Base-by-base conservation (phyloP, 2,329 filamentous ascomycete genomes). In the Xylaria multiplex region DNA sequence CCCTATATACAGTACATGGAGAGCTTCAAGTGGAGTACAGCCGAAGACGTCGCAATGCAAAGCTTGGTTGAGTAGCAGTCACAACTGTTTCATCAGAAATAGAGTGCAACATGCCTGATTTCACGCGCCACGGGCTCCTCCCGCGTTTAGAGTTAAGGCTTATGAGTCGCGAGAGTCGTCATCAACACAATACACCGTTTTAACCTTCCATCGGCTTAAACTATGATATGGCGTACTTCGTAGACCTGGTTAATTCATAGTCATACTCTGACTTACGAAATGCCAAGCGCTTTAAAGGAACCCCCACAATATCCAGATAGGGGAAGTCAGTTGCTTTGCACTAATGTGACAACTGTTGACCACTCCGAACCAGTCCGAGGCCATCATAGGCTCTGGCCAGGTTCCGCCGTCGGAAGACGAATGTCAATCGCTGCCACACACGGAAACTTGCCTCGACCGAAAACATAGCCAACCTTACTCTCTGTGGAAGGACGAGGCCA, bases 41-140 rank as follows among this genome's bases (percentile, higher is more conserved):
- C 42, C 32, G 52, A 11, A 48, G 22, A 42, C 37, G 24, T 53
- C 8, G 54, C 52, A 66, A 66, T 46, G 59, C 59, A 62, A 62
- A 59, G 59, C 59, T 66, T 66, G 24, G 32, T 59, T 27, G 35
- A 30, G 30, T 54, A 56, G 32, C 54, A 48, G 48, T 58, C 62
- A 42, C 16, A 49, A 66, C 59, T 54, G 59, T 66, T 66, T 66
- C 64, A 66, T 66, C 59, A 16, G 46, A 66, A 59, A 59, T 63
- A 66, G 59, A 52, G 63, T 52, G 42, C 43, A 35, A 59, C 40
- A 35, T 37, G n/a, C 27, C 42, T 49, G 52, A 43, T 46, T 46
- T 13, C 22, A 22, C 32, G 37, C 46, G 46, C 13, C 53, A 58
- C 53, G 40, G 37, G 58, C 58, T 54, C 58, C 53, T 32, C 19